Evolutionary conservation across 2,329 filamentous ascomycete genomes (phyloP), one percentile per base, ranked within the genome.

Genomic region (Madurella fahalii): DNA sequence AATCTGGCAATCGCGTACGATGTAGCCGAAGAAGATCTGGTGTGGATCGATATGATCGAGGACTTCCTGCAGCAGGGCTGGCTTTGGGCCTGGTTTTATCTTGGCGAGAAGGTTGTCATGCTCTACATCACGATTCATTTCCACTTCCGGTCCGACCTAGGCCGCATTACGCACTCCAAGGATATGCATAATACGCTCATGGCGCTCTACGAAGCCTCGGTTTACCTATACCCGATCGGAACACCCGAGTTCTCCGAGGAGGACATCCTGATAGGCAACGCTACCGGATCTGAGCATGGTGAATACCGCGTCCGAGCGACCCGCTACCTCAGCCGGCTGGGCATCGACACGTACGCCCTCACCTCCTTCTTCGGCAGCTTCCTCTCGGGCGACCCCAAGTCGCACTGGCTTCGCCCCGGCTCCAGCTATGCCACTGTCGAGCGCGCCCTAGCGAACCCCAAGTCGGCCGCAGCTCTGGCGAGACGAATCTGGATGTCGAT

Each of bases 61-160:
- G 58, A 63, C 42, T 44, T 64, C 13, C 58, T 64, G n/a, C 47
- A 62, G 44, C 60, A 62, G 45, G 46, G 56, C 9, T 59, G 50
- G 0, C 59, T 68, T 5, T 68, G 65, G 66, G 60, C 60, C 1
- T 50, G 47, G 13, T 65, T 67, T 40, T 68, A 68, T 57, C 49
- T 65, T 4, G 17, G 65, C 20, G 64, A 66, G 49, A 68, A 67
- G 53, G 47, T 66, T 2, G n/a, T 62, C n/a, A 65, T 67, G 31
- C 56, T 64, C 16, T 68, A 67, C 50, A 57, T 67, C 47, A 61
- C 64, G 9, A 61, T 68, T 31, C 65, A 68, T 50, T 68, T 65
- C 39, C 65, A 68, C 49, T 64, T 62, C 34, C 63, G 65, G 16
- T 62, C 57, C 4, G 55, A 64, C 44, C 52, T 63, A 12, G 54